Evolutionary conservation across 2,329 filamentous ascomycete species (phyloP).

Genomic region (Phaeosphaeriaceae sp.): DNA sequence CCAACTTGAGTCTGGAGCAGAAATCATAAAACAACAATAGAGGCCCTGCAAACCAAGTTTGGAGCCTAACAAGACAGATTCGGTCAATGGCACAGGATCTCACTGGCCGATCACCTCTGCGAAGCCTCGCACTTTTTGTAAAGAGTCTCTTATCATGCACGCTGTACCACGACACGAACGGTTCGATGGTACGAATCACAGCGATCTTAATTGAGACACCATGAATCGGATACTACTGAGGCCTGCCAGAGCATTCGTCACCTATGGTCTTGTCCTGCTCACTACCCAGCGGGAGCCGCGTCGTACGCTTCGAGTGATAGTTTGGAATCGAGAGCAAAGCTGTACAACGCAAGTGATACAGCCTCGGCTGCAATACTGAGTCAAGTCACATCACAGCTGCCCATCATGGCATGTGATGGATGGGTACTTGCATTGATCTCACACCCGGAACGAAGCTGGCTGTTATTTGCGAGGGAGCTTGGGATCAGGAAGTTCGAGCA

Average conservation of each 20-base stretch:
- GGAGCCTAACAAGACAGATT: too few species aligned
- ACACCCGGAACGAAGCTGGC: neutral
- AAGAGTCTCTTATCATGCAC: too few species aligned
- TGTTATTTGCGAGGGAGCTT: neutral
- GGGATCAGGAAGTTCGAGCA: neutral
- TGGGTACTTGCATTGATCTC: neutral
- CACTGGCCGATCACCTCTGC: too few species aligned
- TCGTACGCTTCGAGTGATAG: neutral
- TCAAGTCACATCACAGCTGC: neutral
- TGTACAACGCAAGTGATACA: too few species aligned
- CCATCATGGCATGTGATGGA: neutral
- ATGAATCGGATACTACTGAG: too few species aligned
- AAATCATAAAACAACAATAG: neutral
- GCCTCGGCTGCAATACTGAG: too few species aligned
- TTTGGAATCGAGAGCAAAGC: neutral
- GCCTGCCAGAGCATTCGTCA: neutral
- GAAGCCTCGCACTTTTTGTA: too few species aligned
- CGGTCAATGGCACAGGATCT: too few species aligned
- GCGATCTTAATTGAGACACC: too few species aligned
- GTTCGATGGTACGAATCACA: too few species aligned
- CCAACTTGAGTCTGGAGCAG: neutral
- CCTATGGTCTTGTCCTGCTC: neutral
- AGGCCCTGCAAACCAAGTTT: too few species aligned
- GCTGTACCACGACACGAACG: too few species aligned
- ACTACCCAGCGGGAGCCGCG: neutral